Conservation (phyloP, 1,284 basidiomycete genomes). For the Malassezia arunalokei region DNA sequence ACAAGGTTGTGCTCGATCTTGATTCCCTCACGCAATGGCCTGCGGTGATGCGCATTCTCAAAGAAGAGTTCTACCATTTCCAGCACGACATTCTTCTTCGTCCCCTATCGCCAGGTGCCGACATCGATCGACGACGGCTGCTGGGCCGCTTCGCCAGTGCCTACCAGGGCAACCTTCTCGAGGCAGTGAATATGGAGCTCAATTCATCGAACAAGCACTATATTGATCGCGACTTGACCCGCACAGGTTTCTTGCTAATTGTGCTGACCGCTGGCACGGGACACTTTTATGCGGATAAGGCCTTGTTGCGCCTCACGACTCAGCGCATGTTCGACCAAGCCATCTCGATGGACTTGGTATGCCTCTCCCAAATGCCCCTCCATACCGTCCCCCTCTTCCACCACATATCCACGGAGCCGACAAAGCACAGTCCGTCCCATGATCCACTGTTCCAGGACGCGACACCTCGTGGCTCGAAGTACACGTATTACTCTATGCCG, state of each 20-base stretch:
- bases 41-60: slow-evolving; percentile 69
- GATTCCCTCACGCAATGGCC: slow-evolving; percentile 80
- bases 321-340: slow-evolving; percentile 93
- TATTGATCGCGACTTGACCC: slow-evolving; percentile 81
- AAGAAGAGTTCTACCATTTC: slow-evolving; percentile 53
- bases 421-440: slow-evolving; percentile 2
- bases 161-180: slow-evolving; percentile 85
- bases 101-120: slow-evolving; percentile 20
- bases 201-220: slow-evolving; percentile 92
- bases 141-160: slow-evolving; percentile 66
- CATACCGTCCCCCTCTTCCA: slow-evolving; percentile 57
- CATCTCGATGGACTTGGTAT: slow-evolving; percentile 75
- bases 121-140: slow-evolving; percentile 15
- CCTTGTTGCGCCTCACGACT: slow-evolving; percentile 77
- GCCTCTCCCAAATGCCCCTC: slow-evolving; percentile 78
- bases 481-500: slow-evolving; percentile 38
- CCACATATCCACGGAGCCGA: slow-evolving; percentile 26
- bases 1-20: slow-evolving; percentile 69
- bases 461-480: not conserved
- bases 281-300: slow-evolving; percentile 82
- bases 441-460: slow-evolving; percentile 11
- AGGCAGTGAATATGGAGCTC: slow-evolving; percentile 81
- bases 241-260: slow-evolving; percentile 76
- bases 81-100: slow-evolving; percentile 43
- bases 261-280: slow-evolving; percentile 88